Evolutionary conservation across 345 rosid species (phyloP).

Genomic region (Arabidopsis arenosa): DNA sequence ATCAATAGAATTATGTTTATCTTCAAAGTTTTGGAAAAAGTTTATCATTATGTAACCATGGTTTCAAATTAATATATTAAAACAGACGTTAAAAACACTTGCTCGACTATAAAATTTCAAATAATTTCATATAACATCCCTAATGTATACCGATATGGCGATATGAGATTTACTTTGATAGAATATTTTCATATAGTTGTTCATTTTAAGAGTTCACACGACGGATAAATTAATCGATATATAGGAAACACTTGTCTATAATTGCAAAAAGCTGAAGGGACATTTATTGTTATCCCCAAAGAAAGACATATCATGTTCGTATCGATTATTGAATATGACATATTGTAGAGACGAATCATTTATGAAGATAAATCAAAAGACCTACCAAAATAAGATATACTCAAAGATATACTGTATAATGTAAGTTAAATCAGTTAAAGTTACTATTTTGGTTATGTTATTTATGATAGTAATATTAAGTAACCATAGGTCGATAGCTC

Average conservation of each 20-base stretch:
- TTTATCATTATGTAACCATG: not conserved
- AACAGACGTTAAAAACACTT: not conserved
- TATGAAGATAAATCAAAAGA: not conserved
- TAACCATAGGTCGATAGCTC: too few species aligned
- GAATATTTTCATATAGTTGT: not conserved
- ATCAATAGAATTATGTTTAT: not conserved
- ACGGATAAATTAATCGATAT: not conserved
- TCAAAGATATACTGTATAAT: not conserved
- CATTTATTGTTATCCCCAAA: not conserved
- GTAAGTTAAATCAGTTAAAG: not conserved
- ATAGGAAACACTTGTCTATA: not conserved
- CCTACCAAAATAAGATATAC: not conserved
- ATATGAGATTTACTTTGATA: not conserved
- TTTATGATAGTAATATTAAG: not conserved
- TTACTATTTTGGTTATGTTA: not conserved
- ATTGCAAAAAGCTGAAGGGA: not conserved
- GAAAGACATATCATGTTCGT: not conserved
- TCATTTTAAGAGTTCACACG: not conserved
- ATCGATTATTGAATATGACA: not conserved
- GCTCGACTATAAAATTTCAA: not conserved
- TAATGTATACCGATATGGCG: not conserved
- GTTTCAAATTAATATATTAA: not conserved
- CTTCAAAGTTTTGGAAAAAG: not conserved
- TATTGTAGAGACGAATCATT: not conserved
- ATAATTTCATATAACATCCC: too few species aligned